phyloP scores from a whole-genome alignment of 352 stramenopile genomes.

The Globisporangium polare region DNA sequence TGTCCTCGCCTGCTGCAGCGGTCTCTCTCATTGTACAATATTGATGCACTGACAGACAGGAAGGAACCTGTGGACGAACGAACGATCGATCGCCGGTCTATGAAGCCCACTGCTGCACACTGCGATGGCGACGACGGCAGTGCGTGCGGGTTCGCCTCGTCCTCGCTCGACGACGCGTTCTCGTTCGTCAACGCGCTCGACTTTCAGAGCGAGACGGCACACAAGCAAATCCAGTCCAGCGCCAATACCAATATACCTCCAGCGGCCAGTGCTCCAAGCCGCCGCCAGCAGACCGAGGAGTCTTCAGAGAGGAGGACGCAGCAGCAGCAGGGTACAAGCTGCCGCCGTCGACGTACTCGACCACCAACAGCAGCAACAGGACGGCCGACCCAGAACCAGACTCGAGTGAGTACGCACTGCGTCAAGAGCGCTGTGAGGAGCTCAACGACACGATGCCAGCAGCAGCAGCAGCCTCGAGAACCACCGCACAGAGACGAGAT shows the following conservation, averaged over 20 bases:
- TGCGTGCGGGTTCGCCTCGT: neutral
- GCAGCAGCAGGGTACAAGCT: neutral
- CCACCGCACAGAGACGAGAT: neutral
- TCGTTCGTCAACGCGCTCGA: slow-evolving; percentile 11
- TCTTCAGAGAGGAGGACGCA: neutral
- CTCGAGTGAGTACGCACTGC: neutral
- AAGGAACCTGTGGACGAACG: neutral
- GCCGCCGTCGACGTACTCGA: neutral
- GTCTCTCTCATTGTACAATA: neutral
- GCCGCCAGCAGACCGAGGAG: neutral
- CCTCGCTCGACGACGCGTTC: slow-evolving; percentile 14
- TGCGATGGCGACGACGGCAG: neutral
- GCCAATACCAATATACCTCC: too few species aligned
- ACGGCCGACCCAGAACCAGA: neutral
- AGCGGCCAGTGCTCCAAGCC: too few species aligned
- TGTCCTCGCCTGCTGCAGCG: too few species aligned
- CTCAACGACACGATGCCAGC: neutral
- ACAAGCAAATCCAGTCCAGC: too few species aligned
- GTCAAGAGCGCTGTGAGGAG: neutral
- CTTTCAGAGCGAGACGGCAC: neutral
- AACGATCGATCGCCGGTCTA: neutral
- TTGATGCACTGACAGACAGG: too few species aligned
- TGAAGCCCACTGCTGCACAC: neutral
- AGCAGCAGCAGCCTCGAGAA: neutral
- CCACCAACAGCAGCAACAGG: neutral